Conservation (phyloP, 2,329 filamentous ascomycete species). For the Lachnellula cervina region DNA sequence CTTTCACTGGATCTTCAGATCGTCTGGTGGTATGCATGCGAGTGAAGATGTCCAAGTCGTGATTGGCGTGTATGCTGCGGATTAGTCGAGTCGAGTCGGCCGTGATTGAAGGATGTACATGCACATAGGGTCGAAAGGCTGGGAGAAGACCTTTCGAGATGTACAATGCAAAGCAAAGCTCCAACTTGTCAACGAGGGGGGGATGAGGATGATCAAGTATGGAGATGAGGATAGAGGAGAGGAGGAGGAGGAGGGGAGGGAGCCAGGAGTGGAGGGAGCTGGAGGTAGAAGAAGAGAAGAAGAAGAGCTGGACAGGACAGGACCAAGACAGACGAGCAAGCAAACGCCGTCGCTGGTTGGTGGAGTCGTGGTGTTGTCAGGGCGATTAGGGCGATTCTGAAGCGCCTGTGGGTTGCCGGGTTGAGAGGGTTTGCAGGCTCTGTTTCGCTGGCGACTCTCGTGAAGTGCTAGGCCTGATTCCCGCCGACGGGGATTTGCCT, state of each 20-base stretch:
- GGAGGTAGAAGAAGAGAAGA: conserved; percentile 4
- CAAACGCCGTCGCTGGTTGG: background rate
- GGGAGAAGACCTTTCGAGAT: conserved; percentile 22
- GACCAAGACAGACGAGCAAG: background rate
- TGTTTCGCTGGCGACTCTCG: no score
- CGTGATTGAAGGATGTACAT: conserved; percentile 8
- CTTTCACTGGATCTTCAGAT: background rate
- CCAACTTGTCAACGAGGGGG: conserved; percentile 6
- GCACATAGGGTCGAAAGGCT: conserved; percentile 23
- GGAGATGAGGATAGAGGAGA: conserved; percentile 9
- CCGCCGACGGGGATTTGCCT: no score
- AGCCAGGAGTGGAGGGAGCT: background rate
- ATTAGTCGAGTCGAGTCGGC: conserved; percentile 6
- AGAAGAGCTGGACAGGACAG: background rate
- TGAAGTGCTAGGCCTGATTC: no score
- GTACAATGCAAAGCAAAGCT: conserved; percentile 4
- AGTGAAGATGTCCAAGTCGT: background rate
- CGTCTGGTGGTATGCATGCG: conserved; percentile 12
- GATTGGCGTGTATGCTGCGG: conserved; percentile 7
- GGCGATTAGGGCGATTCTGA: conserved; percentile 16
- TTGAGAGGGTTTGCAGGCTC: background rate
- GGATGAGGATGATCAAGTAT: conserved; percentile 11
- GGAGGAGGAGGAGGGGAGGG: conserved; percentile 7
- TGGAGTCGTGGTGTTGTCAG: conserved; percentile 21
- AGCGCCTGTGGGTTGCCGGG: background rate